phyloP scores from a whole-genome alignment of 768 basidiomycete species.

The Amanita inopinata region DNA sequence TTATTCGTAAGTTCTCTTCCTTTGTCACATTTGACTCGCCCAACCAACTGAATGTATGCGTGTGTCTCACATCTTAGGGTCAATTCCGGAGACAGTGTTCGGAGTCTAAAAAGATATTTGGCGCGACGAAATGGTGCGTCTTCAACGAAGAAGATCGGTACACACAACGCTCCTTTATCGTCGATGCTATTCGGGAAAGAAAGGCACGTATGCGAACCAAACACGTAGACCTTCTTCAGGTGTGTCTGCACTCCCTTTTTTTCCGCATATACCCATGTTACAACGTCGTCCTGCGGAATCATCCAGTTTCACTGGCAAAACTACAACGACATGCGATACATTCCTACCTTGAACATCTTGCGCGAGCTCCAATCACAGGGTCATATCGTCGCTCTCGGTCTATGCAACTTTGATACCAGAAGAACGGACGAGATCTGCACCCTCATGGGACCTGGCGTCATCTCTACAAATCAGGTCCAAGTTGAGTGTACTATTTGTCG shows the following conservation, averaged over 20 bases:
- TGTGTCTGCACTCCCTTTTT: conserved; percentile 16
- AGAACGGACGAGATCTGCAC: conserved; percentile 76
- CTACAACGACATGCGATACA: conserved; percentile 37
- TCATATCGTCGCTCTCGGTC: conserved; percentile 54
- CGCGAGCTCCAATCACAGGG: conserved; percentile 50
- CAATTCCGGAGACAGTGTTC: conserved; percentile 47
- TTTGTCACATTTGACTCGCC: conserved; percentile 8
- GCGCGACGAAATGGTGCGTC: conserved; percentile 84
- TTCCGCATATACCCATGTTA: neutral
- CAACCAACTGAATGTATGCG: conserved; percentile 6
- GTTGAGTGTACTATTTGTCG: too few relatives aligned
- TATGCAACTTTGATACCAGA: conserved; percentile 75
- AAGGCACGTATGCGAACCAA: conserved; percentile 54
- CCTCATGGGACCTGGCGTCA: conserved; percentile 54
- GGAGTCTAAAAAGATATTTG: conserved; percentile 36
- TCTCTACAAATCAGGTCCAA: conserved; percentile 81
- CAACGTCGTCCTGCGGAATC: too few relatives aligned
- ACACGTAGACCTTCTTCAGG: conserved; percentile 67
- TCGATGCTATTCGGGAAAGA: conserved; percentile 58
- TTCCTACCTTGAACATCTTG: conserved; percentile 38
- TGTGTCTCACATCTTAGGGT: conserved; percentile 37
- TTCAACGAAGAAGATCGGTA: conserved; percentile 37
- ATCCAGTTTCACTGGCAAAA: conserved; percentile 86
- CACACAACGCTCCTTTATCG: conserved; percentile 45
- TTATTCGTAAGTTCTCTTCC: conserved; percentile 48